phyloP scores from a whole-genome alignment of 768 basidiomycete genomes.

The Galerina sulciceps region DNA sequence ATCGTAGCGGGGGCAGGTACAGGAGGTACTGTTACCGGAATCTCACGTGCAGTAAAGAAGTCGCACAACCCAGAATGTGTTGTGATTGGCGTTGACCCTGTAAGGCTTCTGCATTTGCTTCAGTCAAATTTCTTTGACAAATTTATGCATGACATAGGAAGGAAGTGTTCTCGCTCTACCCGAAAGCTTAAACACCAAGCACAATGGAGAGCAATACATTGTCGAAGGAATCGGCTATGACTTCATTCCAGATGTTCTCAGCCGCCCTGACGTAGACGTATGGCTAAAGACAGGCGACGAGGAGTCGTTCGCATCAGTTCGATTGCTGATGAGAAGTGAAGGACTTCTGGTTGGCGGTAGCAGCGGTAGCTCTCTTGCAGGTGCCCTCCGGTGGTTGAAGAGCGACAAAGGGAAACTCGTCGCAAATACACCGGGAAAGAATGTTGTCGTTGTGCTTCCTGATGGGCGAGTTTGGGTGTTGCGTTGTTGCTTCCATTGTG shows the following conservation, averaged over 20 bases:
- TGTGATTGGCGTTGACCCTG: slow-evolving; percentile 91
- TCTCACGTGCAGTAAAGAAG: slow-evolving; percentile 80
- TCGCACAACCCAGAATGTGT: slow-evolving; percentile 72
- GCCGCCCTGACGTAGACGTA: slow-evolving; percentile 66
- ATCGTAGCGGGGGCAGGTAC: slow-evolving; percentile 91
- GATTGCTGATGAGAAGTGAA: slow-evolving; percentile 79
- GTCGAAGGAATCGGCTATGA: slow-evolving; percentile 99
- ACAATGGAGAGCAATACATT: slow-evolving; percentile 59
- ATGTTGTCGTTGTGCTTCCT: slow-evolving; percentile 88
- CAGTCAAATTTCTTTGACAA: background rate
- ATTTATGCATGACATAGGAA: slow-evolving; percentile 46
- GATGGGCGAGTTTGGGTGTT: slow-evolving; percentile 73
- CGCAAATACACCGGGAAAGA: slow-evolving; percentile 71
- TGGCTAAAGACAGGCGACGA: slow-evolving; percentile 90
- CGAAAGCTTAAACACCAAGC: slow-evolving; percentile 59
- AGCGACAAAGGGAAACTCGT: slow-evolving; percentile 66
- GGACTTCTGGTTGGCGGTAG: slow-evolving; percentile 94
- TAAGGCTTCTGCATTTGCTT: slow-evolving; percentile 39
- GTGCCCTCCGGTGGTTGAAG: slow-evolving; percentile 78
- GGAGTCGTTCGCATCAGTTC: slow-evolving; percentile 78
- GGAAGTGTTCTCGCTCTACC: slow-evolving; percentile 89
- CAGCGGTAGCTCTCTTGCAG: slow-evolving; percentile 84
- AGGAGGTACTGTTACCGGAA: slow-evolving; percentile 92
- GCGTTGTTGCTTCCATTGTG: background rate
- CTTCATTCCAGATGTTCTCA: slow-evolving; percentile 87